Evolutionary conservation across 768 basidiomycete genomes (phyloP).

Genomic region (Trametes maxima): DNA sequence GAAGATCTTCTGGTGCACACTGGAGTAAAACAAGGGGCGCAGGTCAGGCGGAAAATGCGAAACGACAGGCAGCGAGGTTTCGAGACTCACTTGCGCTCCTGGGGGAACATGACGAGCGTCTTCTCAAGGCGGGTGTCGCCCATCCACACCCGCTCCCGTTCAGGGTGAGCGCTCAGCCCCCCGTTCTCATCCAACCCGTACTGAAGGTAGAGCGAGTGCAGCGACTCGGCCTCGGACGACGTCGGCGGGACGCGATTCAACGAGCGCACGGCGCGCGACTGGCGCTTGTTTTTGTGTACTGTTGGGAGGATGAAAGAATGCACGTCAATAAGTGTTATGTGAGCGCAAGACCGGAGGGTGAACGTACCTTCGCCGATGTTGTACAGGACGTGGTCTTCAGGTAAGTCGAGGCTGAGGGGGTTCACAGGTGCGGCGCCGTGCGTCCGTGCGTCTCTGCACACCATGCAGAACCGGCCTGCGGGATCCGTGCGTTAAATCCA

Average conservation of each 20-base stretch:
- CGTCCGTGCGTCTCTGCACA: conserved; percentile 72
- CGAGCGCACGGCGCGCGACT: conserved; percentile 54
- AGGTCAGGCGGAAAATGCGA: conserved; percentile 7
- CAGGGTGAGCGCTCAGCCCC: conserved; percentile 9
- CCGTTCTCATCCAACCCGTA: conserved; percentile 50
- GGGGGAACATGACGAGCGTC: conserved; percentile 80
- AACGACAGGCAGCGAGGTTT: no score
- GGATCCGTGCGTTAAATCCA: not conserved
- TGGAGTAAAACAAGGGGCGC: conserved; percentile 29
- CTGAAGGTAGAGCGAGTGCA: conserved; percentile 71
- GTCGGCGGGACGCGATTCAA: conserved; percentile 75
- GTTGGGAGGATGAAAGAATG: not conserved
- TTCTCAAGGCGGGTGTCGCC: conserved; percentile 71
- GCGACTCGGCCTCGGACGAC: conserved; percentile 62
- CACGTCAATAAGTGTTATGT: not conserved
- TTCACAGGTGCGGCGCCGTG: conserved; percentile 67
- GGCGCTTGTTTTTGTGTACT: conserved; percentile 67
- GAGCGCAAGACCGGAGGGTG: not conserved
- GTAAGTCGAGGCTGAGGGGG: conserved; percentile 56
- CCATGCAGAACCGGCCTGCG: conserved; percentile 90
- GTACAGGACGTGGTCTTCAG: conserved; percentile 65
- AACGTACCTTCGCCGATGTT: conserved; percentile 69
- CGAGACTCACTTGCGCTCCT: conserved; percentile 70
- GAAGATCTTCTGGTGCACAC: conserved; percentile 83
- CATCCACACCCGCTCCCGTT: conserved; percentile 65